These are phyloP conservation scores for Rhodotorula sp. DNA, from an alignment of 1,284 basidiomycete species.

Conservation along the genomic window DNA sequence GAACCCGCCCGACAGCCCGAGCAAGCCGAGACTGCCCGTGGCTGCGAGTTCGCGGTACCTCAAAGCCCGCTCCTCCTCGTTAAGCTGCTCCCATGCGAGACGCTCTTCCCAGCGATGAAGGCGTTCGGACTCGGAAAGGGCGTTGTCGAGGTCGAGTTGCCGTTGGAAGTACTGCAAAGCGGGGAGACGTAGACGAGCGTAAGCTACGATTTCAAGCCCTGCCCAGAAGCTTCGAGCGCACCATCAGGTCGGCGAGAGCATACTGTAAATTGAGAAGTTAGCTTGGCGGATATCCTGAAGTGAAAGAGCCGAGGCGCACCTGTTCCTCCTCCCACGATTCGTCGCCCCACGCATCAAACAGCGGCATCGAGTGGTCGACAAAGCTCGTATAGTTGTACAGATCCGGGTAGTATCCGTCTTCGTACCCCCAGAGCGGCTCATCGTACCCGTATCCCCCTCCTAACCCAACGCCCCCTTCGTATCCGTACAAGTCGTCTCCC, in stretches of 20 bases:
- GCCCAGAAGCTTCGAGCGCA: background rate
- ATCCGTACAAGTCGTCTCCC: background rate
- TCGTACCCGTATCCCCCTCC: background rate
- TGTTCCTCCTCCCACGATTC: slow-evolving; percentile 12
- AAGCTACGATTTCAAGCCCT: background rate
- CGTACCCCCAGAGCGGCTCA: background rate
- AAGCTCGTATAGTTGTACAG: slow-evolving; percentile 14
- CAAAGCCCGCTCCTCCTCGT: slow-evolving; percentile 5
- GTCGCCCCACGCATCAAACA: slow-evolving; percentile 15
- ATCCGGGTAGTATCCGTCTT: slow-evolving; percentile 1
- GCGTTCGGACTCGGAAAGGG: slow-evolving; percentile 16
- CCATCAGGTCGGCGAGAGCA: slow-evolving; percentile 26
- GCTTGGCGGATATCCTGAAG: background rate
- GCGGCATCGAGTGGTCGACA: background rate
- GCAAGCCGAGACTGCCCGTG: background rate
- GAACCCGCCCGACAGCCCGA: slow-evolving; percentile 25
- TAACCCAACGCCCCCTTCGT: background rate
- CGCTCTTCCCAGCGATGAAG: slow-evolving; percentile 28
- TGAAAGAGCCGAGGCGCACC: background rate
- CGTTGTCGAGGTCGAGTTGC: slow-evolving; percentile 27
- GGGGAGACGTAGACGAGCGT: too few relatives aligned
- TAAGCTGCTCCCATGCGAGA: slow-evolving; percentile 29
- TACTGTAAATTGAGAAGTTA: slow-evolving; percentile 4
- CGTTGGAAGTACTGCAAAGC: slow-evolving; percentile 26
- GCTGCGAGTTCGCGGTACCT: slow-evolving; percentile 16